Base-by-base conservation (phyloP, 1,284 basidiomycete species). In the Moesziomyces parantarcticus region DNA sequence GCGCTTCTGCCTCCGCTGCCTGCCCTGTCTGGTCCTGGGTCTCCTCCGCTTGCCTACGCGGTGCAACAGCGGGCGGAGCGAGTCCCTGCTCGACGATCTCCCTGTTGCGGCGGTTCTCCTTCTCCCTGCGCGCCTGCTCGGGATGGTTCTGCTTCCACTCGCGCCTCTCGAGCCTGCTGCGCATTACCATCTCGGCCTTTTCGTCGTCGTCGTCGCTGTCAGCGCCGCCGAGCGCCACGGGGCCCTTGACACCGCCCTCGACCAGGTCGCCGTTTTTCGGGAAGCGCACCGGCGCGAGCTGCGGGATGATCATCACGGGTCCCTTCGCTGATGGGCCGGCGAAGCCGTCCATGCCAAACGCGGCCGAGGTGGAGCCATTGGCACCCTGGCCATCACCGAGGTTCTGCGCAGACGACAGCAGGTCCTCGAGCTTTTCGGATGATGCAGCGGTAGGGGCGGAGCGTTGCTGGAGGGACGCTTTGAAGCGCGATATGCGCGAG, bases 171-270 rank as follows among this genome's bases (percentile, higher is more conserved):
- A 79, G 45, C 10, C 77, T 45, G 11, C 70, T 73, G 9, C 77
- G 58, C 77, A 79, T 79, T 21, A 68, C 52, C 50, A 71, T 64
- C 23, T 77, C 70, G 22, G 75, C 63, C 34, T 62, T 67, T 14
- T 67, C 68, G 47, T 79, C 76, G 43, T 76, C 77, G 20, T 76
- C 72, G 52, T 79, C 77, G 60, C 73, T 76, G 42, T 76, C 67
- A 10, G n/a, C 62, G 9, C 77, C 77, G 6, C 66, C 64, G 26
- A 79, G 40, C 8, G 77, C 77, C 13, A 77, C 66, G 0, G 67
- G 67, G 14, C 67, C 63, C 13, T 34, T 42, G 0, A 55, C 8
- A 3, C 51, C 48, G 42, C 63, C 72, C 49, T 62, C 53, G 13
- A 75, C 36, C 41, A 72, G 41, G 21, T 76, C 66, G 9, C 75